These are phyloP conservation scores for Smithsoniella earleae DNA, from an alignment of 163 green algal species.

Conservation along the genomic window DNA sequence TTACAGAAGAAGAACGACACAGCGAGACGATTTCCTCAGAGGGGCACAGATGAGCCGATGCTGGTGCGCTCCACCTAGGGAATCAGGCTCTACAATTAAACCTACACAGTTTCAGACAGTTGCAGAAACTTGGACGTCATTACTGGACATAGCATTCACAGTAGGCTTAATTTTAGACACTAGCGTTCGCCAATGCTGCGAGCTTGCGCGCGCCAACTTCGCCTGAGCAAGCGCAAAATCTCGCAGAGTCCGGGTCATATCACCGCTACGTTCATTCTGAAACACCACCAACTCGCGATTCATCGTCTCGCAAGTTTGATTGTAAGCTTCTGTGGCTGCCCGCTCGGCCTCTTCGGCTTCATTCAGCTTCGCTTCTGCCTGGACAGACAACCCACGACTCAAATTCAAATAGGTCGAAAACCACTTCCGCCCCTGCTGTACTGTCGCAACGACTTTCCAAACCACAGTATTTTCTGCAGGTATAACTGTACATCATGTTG, in stretches of 20 bases:
- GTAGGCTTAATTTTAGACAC: slow-evolving; percentile 3
- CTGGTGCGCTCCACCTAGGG: no score
- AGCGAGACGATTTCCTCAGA: no score
- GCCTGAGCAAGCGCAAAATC: slow-evolving; percentile 30
- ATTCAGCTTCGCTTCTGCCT: slow-evolving; percentile 25
- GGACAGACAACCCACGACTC: not conserved
- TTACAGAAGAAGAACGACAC: no score
- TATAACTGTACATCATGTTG: no score
- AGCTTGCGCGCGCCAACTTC: slow-evolving; percentile 12
- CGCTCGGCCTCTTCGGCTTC: slow-evolving; percentile 14
- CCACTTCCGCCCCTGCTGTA: no score
- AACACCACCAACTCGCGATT: not conserved
- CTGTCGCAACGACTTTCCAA: no score
- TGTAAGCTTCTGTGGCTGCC: not conserved
- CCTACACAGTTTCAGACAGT: no score
- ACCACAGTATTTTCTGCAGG: no score
- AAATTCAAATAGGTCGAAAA: not conserved
- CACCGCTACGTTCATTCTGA: slow-evolving; percentile 8
- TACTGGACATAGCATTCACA: no score
- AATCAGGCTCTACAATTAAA: no score
- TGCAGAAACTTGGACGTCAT: no score
- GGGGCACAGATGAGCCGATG: no score
- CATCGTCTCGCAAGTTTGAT: not conserved
- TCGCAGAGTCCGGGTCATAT: slow-evolving; percentile 18
- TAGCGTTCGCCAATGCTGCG: not conserved